phyloP scores from a whole-genome alignment of 441 rosid species.

The Metrosideros polymorpha region DNA sequence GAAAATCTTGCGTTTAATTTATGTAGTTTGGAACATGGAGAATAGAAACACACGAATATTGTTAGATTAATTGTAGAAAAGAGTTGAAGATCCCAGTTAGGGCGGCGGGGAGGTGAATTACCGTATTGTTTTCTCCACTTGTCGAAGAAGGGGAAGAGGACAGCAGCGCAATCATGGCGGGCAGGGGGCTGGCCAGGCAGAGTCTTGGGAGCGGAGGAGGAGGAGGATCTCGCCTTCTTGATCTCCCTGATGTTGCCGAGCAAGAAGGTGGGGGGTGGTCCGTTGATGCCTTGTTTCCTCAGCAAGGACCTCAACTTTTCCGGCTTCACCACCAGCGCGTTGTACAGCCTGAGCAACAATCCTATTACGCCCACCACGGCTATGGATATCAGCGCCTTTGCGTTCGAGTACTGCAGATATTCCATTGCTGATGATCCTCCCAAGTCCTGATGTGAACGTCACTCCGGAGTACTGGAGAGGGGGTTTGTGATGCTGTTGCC shows the following conservation, averaged over 20 bases:
- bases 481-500: background rate
- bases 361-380: background rate
- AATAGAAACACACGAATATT: background rate
- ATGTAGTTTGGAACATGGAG: background rate
- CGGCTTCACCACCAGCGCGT: constrained; percentile 18
- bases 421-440: background rate
- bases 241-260: constrained; percentile 36
- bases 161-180: constrained; percentile 23
- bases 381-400: background rate
- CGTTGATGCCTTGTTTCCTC: constrained; percentile 28
- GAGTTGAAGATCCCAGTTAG: background rate
- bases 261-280: constrained; percentile 23
- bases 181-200: background rate
- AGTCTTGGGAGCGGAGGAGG: background rate
- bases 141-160: constrained; percentile 29
- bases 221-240: constrained; percentile 3
- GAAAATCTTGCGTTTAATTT: background rate
- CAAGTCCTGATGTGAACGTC: background rate
- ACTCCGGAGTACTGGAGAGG: background rate
- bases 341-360: constrained; percentile 3
- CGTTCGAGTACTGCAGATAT: background rate
- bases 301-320: constrained; percentile 15
- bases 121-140: constrained; percentile 37
- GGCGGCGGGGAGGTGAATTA: background rate
- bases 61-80: background rate